Conservation (phyloP, 192 early-diverging fungal species). For the Coemansia aciculifera region DNA sequence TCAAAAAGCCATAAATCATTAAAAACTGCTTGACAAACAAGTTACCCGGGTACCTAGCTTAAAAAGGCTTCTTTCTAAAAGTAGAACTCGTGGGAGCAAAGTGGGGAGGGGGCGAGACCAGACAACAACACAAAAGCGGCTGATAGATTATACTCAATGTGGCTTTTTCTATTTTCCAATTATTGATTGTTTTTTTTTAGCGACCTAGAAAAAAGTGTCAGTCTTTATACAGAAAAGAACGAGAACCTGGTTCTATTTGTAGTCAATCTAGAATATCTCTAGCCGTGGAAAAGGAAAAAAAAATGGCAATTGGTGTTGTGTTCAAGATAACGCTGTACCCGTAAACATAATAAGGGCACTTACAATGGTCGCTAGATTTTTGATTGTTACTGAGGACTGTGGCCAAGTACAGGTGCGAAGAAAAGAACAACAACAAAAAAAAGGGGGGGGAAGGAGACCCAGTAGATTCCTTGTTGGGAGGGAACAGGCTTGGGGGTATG, state of each 20-base stretch:
- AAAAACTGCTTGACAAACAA: background rate
- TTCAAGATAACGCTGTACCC: background rate
- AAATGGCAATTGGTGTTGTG: background rate
- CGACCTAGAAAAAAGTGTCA: background rate
- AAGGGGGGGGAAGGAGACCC: background rate
- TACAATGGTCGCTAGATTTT: background rate
- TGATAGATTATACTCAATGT: background rate
- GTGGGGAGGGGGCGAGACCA: background rate
- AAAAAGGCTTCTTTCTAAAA: background rate
- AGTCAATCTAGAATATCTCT: background rate
- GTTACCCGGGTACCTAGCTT: background rate
- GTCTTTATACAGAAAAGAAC: background rate
- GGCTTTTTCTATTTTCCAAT: background rate
- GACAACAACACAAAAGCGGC: background rate
- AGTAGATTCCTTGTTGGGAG: background rate
- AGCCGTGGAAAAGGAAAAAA: background rate
- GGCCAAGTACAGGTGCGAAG: background rate
- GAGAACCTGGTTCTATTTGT: background rate
- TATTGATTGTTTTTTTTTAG: background rate
- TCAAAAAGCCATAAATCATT: background rate
- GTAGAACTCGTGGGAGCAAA: background rate
- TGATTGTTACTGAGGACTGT: slow-evolving; percentile 1
- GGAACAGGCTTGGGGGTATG: background rate
- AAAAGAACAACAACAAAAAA: background rate
- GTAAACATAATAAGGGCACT: background rate